Evolutionary conservation across 306 rosid genomes (phyloP).

Genomic region (Malus fusca): DNA sequence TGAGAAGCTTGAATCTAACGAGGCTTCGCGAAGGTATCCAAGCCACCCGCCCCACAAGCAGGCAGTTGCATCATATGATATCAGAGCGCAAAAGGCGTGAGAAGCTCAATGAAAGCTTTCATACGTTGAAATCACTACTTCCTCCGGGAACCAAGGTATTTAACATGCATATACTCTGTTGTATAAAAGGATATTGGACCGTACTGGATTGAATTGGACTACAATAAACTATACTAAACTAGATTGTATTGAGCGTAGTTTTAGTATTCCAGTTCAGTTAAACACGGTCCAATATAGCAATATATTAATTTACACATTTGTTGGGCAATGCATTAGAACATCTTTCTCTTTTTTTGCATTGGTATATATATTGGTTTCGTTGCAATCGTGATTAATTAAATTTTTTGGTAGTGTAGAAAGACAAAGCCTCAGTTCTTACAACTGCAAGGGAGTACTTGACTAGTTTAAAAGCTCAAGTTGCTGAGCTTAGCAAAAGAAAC

Average conservation of each 20-base stretch:
- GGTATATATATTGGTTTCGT: neutral
- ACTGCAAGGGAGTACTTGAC: constrained; percentile 58
- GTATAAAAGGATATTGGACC: neutral
- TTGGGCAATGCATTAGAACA: neutral
- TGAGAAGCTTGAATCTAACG: constrained; percentile 32
- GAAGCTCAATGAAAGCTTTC: constrained; percentile 76
- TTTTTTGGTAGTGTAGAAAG: constrained; percentile 40
- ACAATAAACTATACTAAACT: neutral
- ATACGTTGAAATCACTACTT: constrained; percentile 56
- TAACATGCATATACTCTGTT: neutral
- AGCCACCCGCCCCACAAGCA: constrained; percentile 34
- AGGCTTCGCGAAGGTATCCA: constrained; percentile 41
- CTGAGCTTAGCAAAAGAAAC: constrained; percentile 44
- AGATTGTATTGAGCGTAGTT: neutral
- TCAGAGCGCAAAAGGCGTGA: constrained; percentile 80
- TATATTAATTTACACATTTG: neutral
- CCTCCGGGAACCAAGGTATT: constrained; percentile 82
- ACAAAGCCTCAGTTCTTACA: constrained; percentile 68
- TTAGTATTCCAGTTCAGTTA: neutral
- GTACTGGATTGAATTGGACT: neutral
- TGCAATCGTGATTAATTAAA: neutral
- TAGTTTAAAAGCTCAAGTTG: constrained; percentile 43
- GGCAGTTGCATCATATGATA: constrained; percentile 71
- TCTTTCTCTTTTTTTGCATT: neutral
- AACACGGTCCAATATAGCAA: neutral